Evolutionary conservation across 2,329 filamentous ascomycete genomes (phyloP).

Genomic region (Mariannaea sp.): DNA sequence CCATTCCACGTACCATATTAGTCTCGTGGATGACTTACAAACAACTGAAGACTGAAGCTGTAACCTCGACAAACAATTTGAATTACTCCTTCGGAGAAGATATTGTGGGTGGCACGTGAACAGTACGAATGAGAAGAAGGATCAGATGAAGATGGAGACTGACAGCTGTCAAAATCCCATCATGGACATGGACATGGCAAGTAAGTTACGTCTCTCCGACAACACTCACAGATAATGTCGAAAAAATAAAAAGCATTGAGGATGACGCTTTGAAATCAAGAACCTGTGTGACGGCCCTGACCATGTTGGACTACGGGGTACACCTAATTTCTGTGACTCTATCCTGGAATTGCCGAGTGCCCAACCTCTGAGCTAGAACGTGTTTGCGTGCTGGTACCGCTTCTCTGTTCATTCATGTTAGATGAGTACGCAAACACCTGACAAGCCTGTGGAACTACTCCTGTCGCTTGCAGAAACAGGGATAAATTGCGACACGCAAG

Average conservation of each 20-base stretch:
- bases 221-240: background rate
- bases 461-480: constrained; percentile 13
- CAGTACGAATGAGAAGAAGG: no score
- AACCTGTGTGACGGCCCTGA: background rate
- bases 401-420: background rate
- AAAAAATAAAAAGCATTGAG: constrained; percentile 1
- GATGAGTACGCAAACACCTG: background rate
- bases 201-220: background rate
- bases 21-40: no score
- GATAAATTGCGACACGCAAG: constrained; percentile 16
- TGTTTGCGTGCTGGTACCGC: constrained; percentile 7
- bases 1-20: no score
- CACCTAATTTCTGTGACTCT: background rate
- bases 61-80: no score
- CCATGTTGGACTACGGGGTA: background rate
- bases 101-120: no score
- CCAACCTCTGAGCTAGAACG: no score
- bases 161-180: no score
- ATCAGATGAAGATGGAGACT: no score
- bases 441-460: constrained; percentile 11
- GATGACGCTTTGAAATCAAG: no score
- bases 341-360: background rate
- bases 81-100: no score
- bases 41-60: no score
- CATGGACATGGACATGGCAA: no score